These are phyloP conservation scores for Cyclospora cayetanensis DNA, from an alignment of 169 alveolate species.

Conservation along the genomic window DNA sequence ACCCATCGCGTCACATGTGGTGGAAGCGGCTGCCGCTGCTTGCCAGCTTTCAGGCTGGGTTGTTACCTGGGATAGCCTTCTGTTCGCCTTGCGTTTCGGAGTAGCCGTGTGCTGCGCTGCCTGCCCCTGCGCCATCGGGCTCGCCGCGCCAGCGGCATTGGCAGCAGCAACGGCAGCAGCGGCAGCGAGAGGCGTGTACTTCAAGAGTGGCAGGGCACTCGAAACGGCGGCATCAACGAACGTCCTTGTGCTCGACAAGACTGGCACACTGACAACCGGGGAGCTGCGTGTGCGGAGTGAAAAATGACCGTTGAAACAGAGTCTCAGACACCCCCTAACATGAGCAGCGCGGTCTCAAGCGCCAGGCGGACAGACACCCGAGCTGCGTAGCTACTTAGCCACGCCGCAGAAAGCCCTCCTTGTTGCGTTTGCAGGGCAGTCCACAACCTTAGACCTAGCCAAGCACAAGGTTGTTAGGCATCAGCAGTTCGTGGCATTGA, in stretches of 20 bases:
- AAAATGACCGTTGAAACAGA: background rate
- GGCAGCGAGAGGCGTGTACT: constrained; percentile 62
- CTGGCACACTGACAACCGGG: constrained; percentile 75
- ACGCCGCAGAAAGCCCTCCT: no score
- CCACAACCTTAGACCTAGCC: no score
- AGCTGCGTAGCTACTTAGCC: no score
- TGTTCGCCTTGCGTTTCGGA: constrained; percentile 81
- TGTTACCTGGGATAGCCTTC: constrained; percentile 55
- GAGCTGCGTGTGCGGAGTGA: constrained; percentile 81
- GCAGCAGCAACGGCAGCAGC: constrained; percentile 73
- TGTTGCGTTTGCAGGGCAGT: no score
- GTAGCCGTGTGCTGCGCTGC: constrained; percentile 84
- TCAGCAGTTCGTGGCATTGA: no score
- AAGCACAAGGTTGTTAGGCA: no score
- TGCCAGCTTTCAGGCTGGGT: constrained; percentile 46
- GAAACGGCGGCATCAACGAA: constrained; percentile 61
- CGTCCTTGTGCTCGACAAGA: constrained; percentile 70
- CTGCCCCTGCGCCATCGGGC: constrained; percentile 88
- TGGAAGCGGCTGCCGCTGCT: constrained; percentile 48
- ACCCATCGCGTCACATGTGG: background rate
- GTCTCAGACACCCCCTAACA: no score
- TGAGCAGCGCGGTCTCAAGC: background rate
- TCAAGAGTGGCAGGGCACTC: constrained; percentile 65
- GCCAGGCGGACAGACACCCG: no score
- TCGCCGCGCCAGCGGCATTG: constrained; percentile 76